Evolutionary conservation across 176 grass and related monocot species (phyloP).

Genomic region (Ampelocalamus luodianensis): DNA sequence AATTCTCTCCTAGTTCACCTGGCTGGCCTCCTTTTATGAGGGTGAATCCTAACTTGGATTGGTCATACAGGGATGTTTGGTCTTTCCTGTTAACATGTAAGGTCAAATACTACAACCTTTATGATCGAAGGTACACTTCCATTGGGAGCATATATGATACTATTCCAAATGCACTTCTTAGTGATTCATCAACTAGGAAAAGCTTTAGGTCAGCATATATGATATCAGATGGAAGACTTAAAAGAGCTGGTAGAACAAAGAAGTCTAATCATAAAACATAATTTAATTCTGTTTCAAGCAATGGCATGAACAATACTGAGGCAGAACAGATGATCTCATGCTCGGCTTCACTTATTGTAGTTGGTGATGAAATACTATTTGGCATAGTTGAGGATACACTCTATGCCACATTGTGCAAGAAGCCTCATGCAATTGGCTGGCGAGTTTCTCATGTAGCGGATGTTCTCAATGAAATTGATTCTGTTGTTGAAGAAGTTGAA

Average conservation of each 20-base stretch:
- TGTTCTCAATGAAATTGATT: constrained; percentile 90
- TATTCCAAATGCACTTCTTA: constrained; percentile 92
- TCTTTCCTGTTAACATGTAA: constrained; percentile 94
- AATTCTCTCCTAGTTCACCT: constrained; percentile 95
- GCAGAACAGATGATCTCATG: constrained; percentile 46
- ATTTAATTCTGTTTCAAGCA: constrained; percentile 53
- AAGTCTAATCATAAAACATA: constrained; percentile 56
- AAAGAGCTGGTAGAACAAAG: constrained; percentile 95
- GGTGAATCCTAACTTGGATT: constrained; percentile 99
- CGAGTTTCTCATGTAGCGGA: constrained; percentile 71
- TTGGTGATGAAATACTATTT: constrained; percentile 95
- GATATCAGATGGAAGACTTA: constrained; percentile 93
- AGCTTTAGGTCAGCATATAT: constrained; percentile 96
- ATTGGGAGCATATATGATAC: constrained; percentile 99
- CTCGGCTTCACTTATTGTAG: constrained; percentile 75
- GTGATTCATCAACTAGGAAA: constrained; percentile 61
- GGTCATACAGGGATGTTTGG: constrained; percentile 99
- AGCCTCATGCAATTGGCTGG: constrained; percentile 92
- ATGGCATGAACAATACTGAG: constrained; percentile 55
- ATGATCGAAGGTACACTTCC: constrained; percentile 98
- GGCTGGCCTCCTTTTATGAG: constrained; percentile 99
- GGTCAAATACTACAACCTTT: constrained; percentile 90
- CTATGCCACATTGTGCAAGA: constrained; percentile 75
- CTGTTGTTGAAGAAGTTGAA: constrained; percentile 90
- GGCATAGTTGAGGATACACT: constrained; percentile 75